Conservation (phyloP, 1,139 yeast genomes). For the Candida freyschussii region DNA sequence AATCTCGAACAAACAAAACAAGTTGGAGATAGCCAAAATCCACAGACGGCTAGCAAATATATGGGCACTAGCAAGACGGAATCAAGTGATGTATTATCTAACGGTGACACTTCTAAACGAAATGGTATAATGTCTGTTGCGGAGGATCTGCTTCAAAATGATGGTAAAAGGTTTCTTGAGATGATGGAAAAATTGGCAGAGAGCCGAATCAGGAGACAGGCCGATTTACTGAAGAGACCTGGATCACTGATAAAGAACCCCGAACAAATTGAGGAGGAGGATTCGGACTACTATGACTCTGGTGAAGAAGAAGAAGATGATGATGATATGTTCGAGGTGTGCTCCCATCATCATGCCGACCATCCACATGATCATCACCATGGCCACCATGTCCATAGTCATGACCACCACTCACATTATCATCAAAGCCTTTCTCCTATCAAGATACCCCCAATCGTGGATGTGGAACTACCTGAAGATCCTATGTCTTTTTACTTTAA, state of each 20-base stretch:
- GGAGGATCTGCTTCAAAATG: slow-evolving; percentile 69
- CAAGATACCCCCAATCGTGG: slow-evolving; percentile 10
- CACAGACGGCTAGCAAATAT: too few relatives aligned
- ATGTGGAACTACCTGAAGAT: slow-evolving; percentile 9
- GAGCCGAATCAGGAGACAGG: slow-evolving; percentile 23
- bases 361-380: slow-evolving; percentile 15
- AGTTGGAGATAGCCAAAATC: too few relatives aligned
- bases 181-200: slow-evolving; percentile 73
- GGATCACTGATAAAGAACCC: slow-evolving; percentile 29
- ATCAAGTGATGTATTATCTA: neutral
- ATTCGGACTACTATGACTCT: slow-evolving; percentile 27
- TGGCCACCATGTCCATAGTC: slow-evolving; percentile 19
- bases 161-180: slow-evolving; percentile 68
- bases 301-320: slow-evolving; percentile 20
- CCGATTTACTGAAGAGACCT: slow-evolving; percentile 13
- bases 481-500: slow-evolving; percentile 11
- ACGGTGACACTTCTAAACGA: slow-evolving; percentile 4
- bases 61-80: neutral
- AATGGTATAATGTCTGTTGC: slow-evolving; percentile 57
- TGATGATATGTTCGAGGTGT: slow-evolving; percentile 13
- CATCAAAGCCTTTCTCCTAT: slow-evolving; percentile 2
- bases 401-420: slow-evolving; percentile 1
- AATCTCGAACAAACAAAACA: too few relatives aligned
- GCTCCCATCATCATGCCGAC: neutral
- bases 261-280: slow-evolving; percentile 33